A percentile compares a stretch with the other conserved stretches of the same genome.
phyloP scores from a whole-genome alignment of 2,329 filamentous ascomycete genomes.

The Sarocladium oryzae region DNA sequence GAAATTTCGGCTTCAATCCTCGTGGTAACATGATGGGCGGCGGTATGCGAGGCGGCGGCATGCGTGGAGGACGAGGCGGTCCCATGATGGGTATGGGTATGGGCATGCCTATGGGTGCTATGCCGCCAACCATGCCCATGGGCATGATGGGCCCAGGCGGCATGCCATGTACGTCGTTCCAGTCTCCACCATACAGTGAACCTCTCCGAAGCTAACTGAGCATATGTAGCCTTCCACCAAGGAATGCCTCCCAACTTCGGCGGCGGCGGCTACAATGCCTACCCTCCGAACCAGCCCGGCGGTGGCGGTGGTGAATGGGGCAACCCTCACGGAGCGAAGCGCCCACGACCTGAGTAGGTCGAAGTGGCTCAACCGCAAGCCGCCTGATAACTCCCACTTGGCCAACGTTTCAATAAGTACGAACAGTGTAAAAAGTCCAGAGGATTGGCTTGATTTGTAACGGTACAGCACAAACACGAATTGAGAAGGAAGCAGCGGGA shows the following conservation, averaged over 20 bases:
- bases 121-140: constrained; percentile 53
- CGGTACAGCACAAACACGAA: no score
- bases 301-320: constrained; percentile 53
- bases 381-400: no score
- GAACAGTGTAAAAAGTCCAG: no score
- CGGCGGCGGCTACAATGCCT: constrained; percentile 57
- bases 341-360: constrained; percentile 64
- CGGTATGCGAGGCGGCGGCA: constrained; percentile 42
- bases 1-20: constrained; percentile 37
- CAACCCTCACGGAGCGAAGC: constrained; percentile 77
- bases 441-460: no score
- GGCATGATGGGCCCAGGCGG: constrained; percentile 46
- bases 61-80: constrained; percentile 42
- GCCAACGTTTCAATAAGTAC: no score
- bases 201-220: constrained; percentile 16
- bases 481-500: neutral
- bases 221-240: constrained; percentile 52
- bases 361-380: neutral
- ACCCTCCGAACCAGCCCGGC: constrained; percentile 42
- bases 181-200: no score
- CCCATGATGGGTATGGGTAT: constrained; percentile 47
- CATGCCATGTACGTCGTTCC: constrained; percentile 26
- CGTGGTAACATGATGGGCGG: constrained; percentile 40
- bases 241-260: constrained; percentile 66
- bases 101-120: constrained; percentile 48